A percentile compares a stretch with the other conserved stretches of the same genome.
These are phyloP conservation scores for Galerina sulciceps DNA, from an alignment of 768 basidiomycete species.

Conservation along the genomic window DNA sequence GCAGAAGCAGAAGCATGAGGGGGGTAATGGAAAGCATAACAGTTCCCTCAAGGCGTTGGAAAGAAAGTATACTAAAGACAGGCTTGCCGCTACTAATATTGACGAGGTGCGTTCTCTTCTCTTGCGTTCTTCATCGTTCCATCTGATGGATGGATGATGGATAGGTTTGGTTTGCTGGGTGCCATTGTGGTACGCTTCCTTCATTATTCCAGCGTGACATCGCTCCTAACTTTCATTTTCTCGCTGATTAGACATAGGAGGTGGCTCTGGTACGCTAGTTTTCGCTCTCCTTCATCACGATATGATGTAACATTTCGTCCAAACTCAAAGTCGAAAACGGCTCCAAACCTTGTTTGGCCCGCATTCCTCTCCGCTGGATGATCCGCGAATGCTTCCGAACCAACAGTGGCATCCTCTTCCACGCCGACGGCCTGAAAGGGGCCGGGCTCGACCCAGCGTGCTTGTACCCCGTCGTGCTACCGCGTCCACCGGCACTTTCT, in stretches of 20 bases:
- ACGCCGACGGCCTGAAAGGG: conserved; percentile 40
- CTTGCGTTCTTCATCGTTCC: too few species aligned
- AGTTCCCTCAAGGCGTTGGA: conserved; percentile 25
- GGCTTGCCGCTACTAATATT: conserved; percentile 35
- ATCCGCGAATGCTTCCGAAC: conserved; percentile 65
- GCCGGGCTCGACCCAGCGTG: conserved; percentile 42
- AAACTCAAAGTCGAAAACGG: conserved; percentile 38
- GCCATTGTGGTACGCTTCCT: conserved; percentile 43
- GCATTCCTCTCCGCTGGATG: conserved; percentile 70
- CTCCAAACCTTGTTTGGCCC: conserved; percentile 44
- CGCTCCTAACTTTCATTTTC: background rate
- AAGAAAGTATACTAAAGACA: conserved; percentile 28
- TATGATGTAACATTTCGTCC: background rate
- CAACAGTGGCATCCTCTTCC: conserved; percentile 65
- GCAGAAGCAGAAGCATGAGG: conserved; percentile 3
- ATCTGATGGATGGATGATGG: background rate
- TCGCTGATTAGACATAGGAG: conserved; percentile 51
- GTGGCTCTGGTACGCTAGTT: conserved; percentile 42
- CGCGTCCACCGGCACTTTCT: conserved; percentile 46
- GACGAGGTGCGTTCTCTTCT: conserved; percentile 47
- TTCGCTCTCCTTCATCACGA: background rate
- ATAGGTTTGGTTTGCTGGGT: conserved; percentile 41
- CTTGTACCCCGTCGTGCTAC: conserved; percentile 38
- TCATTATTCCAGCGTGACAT: background rate
- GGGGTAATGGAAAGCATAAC: conserved; percentile 2